These are phyloP conservation scores for Suillus spraguei DNA, from an alignment of 768 basidiomycete genomes.

Conservation along the genomic window DNA sequence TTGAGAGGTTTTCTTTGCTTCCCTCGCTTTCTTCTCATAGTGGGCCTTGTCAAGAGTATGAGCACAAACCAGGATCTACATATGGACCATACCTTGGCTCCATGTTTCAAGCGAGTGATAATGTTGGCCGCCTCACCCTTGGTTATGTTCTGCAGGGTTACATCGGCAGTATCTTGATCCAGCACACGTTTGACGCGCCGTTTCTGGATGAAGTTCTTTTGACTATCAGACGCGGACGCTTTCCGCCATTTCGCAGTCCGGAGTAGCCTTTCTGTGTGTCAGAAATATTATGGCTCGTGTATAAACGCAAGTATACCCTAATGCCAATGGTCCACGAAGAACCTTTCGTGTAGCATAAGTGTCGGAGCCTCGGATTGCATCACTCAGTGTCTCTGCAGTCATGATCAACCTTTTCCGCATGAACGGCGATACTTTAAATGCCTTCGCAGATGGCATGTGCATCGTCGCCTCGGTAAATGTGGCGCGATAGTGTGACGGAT, in stretches of 20 bases:
- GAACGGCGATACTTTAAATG: constrained; percentile 54
- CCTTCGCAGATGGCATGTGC: constrained; percentile 44
- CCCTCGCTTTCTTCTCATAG: constrained; percentile 54
- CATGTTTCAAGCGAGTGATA: constrained; percentile 76
- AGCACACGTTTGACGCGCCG: constrained; percentile 43
- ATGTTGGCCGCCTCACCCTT: constrained; percentile 83
- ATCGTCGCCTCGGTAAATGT: constrained; percentile 56
- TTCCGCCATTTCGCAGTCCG: constrained; percentile 70
- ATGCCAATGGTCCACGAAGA: constrained; percentile 46
- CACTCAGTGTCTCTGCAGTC: constrained; percentile 53
- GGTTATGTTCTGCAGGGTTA: constrained; percentile 48
- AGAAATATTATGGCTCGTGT: constrained; percentile 9
- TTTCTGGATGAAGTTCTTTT: constrained; percentile 58
- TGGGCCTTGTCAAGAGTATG: constrained; percentile 44
- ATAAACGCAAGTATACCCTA: constrained; percentile 46
- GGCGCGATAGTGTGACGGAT: constrained; percentile 45
- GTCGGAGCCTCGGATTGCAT: constrained; percentile 71
- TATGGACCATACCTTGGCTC: constrained; percentile 57
- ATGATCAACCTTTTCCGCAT: constrained; percentile 54
- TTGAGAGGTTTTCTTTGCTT: constrained; percentile 36
- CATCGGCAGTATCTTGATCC: constrained; percentile 21
- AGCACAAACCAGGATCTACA: not conserved
- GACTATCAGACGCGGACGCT: constrained; percentile 59
- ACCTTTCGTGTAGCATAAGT: constrained; percentile 62
- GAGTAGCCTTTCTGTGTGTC: constrained; percentile 45